Base-by-base conservation (phyloP, 495 filamentous ascomycete species). In the Penicillium cosmopolitanum region DNA sequence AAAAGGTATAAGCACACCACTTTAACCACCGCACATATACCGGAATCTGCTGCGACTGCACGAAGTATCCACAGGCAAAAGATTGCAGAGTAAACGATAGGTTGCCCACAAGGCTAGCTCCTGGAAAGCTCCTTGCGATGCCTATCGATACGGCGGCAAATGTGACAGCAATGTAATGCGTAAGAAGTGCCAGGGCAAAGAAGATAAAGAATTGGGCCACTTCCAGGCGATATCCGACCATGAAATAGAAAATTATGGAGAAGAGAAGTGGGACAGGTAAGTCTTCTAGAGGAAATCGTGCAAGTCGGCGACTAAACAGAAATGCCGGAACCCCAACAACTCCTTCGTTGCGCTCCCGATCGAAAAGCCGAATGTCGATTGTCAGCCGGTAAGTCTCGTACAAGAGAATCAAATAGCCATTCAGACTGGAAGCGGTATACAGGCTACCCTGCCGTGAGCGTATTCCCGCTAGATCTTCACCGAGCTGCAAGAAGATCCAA, bases 21-120 rank as follows among this genome's bases (percentile, higher is more conserved):
- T 89, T 90, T 8, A 87, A 74, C 89, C 89, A 92, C 43, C 88
- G 75, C 16, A 88, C 81, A 66, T 89, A 92, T 4, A 91, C 80
- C 0, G 89, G 87, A 15, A 92, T 90, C 34, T 86, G 85, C 38
- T 87, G 82, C 11, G 80, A 72, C 61, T 91, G 88, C 25, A 91
- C 82, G 63, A 91, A 91, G 65, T 85, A 91, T 4, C 89, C 89
- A 60, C 87, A 89, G 0, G 84, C 80, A 57, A 91, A 82, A 10
- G 80, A 84, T 71, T 92, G 89, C 28, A 92, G 19, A 2, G 89
- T 92, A 65, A 85, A 91, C 1, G 71, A 81, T 43, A 91, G 72
- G 66, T 92, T 92, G 11, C 80, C 87, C 25, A 90, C 82, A 13
- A 90, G 62, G 50, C 79, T 81, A 5, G 86, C 87, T 3, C 80